These are phyloP conservation scores for Phylloporus sp. DNA, from an alignment of 768 basidiomycete genomes.

Conservation along the genomic window DNA sequence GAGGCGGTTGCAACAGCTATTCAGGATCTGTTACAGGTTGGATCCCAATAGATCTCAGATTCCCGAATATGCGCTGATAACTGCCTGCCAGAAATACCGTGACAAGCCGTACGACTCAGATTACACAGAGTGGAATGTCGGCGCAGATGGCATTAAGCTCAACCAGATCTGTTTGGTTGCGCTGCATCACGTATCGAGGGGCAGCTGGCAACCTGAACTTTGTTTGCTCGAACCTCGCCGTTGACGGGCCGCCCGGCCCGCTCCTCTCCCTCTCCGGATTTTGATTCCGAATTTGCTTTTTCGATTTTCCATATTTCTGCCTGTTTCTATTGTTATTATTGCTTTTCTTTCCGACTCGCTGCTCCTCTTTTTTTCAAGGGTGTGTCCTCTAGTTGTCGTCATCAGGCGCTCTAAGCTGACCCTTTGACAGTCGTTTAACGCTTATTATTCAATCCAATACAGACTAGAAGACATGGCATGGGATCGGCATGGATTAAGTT, in stretches of 20 bases:
- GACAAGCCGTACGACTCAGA: conserved; percentile 8
- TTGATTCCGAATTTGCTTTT: background rate
- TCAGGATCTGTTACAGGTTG: conserved; percentile 57
- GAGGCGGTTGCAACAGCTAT: conserved; percentile 71
- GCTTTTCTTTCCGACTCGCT: background rate
- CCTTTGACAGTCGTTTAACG: too few species aligned
- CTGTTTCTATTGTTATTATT: background rate
- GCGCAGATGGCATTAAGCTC: conserved; percentile 22
- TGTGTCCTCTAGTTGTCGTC: background rate
- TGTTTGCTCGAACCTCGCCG: conserved; percentile 37
- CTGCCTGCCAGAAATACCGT: conserved; percentile 10
- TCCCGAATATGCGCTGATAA: conserved; percentile 10
- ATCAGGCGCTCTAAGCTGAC: too few species aligned
- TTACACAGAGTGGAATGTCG: conserved; percentile 20
- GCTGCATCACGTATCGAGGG: conserved; percentile 73
- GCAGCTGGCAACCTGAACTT: conserved; percentile 74
- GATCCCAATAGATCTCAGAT: background rate
- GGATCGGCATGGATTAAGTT: conserved; percentile 4
- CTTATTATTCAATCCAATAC: background rate
- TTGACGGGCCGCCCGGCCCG: conserved; percentile 4
- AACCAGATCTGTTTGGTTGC: conserved; percentile 51
- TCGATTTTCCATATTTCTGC: background rate
- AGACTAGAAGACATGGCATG: conserved; percentile 15
- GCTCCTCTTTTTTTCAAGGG: conserved; percentile 1
- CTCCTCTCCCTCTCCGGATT: background rate